Conservation (phyloP, 1,284 basidiomycete genomes). For the Cutaneotrichosporon sp. region DNA sequence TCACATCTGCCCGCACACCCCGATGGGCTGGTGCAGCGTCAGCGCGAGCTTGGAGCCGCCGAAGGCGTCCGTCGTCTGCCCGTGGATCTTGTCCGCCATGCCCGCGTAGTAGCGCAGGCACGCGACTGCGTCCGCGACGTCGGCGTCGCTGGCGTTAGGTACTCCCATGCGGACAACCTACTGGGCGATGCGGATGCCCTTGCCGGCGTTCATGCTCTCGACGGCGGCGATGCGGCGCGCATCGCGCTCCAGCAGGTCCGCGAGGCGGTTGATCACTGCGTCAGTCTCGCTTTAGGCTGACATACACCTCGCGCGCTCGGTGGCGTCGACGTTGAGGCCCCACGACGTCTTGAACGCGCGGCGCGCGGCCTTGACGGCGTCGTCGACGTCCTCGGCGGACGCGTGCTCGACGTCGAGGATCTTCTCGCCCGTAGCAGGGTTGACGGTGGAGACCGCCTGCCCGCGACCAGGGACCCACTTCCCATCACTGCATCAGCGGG, state of each 20-base stretch:
- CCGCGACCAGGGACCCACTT: slow-evolving; percentile 36
- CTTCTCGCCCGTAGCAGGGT: slow-evolving; percentile 61
- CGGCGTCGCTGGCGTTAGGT: slow-evolving; percentile 67
- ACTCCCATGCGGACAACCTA: slow-evolving; percentile 36
- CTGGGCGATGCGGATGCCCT: slow-evolving; percentile 75
- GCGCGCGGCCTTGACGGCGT: slow-evolving; percentile 79
- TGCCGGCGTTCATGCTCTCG: slow-evolving; percentile 78
- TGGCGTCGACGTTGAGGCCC: slow-evolving; percentile 83
- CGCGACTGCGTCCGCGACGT: slow-evolving; percentile 77
- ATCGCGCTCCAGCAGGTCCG: slow-evolving; percentile 86
- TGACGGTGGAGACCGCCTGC: slow-evolving; percentile 35
- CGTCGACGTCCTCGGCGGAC: slow-evolving; percentile 67
- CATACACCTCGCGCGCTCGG: slow-evolving; percentile 66
- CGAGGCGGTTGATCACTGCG: slow-evolving; percentile 72
- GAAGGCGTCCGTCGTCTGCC: slow-evolving; percentile 46
- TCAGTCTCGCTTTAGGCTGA: slow-evolving; percentile 4
- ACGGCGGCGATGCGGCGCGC: slow-evolving; percentile 67
- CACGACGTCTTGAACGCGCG: slow-evolving; percentile 79
- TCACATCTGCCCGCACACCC: slow-evolving; percentile 81
- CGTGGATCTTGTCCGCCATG: slow-evolving; percentile 67
- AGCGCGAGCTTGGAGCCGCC: slow-evolving; percentile 71
- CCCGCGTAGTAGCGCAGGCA: slow-evolving; percentile 77
- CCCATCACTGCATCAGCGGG: slow-evolving; percentile 45
- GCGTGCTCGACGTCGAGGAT: slow-evolving; percentile 43
- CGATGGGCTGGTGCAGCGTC: slow-evolving; percentile 89